Conservation (phyloP, 345 rosid species). For the Hirschfeldia incana region DNA sequence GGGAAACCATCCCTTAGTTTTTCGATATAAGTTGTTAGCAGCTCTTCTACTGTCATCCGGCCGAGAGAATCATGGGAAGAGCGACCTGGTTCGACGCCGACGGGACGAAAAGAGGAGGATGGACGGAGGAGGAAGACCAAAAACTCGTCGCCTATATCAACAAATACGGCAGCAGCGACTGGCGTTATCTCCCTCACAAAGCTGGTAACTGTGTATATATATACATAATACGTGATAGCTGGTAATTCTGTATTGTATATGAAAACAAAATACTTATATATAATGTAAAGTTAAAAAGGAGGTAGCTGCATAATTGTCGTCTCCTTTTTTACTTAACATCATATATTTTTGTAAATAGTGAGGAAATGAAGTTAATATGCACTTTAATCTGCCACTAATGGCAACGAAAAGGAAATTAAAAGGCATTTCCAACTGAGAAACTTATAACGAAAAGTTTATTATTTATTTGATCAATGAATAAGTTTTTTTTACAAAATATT, state of each 20-base stretch:
- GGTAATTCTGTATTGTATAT: too few relatives aligned
- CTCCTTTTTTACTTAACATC: neutral
- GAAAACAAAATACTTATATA: neutral
- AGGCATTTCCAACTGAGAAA: too few relatives aligned
- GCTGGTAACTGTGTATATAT: slow-evolving; percentile 48
- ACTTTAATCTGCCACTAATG: neutral
- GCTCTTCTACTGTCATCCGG: neutral
- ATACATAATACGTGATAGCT: neutral
- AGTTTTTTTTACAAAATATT: too few relatives aligned
- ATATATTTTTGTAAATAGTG: neutral
- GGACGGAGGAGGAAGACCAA: slow-evolving; percentile 74
- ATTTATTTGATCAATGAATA: too few relatives aligned
- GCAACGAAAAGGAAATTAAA: too few relatives aligned
- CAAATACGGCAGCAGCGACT: slow-evolving; percentile 56
- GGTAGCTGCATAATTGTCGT: neutral
- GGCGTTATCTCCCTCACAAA: slow-evolving; percentile 63
- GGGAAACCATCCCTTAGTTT: too few relatives aligned
- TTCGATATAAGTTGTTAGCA: too few relatives aligned
- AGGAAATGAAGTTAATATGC: neutral
- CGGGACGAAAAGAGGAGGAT: slow-evolving; percentile 68
- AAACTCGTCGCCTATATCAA: slow-evolving; percentile 56
- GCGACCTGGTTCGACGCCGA: slow-evolving; percentile 30
- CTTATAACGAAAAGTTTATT: neutral
- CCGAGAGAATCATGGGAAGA: slow-evolving; percentile 26
- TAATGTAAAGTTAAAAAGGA: neutral